Base-by-base conservation (phyloP, 2,329 filamentous ascomycete species). In the Penicillium hordei region DNA sequence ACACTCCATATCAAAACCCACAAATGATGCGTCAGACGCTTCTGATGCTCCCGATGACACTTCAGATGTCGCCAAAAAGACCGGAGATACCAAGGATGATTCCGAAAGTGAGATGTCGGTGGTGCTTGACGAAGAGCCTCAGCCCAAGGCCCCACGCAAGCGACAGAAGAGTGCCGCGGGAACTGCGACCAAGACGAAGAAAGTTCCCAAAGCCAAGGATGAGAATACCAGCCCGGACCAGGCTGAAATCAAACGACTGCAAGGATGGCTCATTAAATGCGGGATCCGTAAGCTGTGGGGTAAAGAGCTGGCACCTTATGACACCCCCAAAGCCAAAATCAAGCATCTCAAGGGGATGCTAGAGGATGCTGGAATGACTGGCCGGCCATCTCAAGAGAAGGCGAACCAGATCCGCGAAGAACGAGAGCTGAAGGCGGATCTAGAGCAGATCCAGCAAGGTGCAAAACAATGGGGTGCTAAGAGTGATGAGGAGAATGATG, bases 201-300 rank as follows among this genome's bases (percentile, higher is more conserved):
- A 71, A 51, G 53, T 69, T 17, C 62, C 72, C 1, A 76, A 78
- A 66, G 52, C 72, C 17, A 82, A 81, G 19, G 80, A 81, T 58
- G 67, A 77, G n/a, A 68, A 79, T 9, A 65, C 78, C 2, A 80
- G 86, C 19, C 84, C 88, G 0, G 84, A 92, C 59, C 86, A 91
- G 58, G 86, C 84, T 4, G 90, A 96, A 72, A 89, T 97, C 71
- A 97, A 96, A 75, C 89, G 87, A 48, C 81, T 97, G 4, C 93
- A 97, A 76, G 85, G 86, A 9, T 91, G 93, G 75, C 83, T 99
- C 7, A 78, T 88, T 45, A 96, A 97, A 75, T 99, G 93, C 69
- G 93, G 93, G 31, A 86, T 97, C 55, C 89, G 91, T 52, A 97
- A 97, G 72, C 84, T 97, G 60, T 99, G 94, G 93, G 85, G 84